Base-by-base conservation (phyloP, 2,329 filamentous ascomycete species). In the Colletotrichum spaethianum region DNA sequence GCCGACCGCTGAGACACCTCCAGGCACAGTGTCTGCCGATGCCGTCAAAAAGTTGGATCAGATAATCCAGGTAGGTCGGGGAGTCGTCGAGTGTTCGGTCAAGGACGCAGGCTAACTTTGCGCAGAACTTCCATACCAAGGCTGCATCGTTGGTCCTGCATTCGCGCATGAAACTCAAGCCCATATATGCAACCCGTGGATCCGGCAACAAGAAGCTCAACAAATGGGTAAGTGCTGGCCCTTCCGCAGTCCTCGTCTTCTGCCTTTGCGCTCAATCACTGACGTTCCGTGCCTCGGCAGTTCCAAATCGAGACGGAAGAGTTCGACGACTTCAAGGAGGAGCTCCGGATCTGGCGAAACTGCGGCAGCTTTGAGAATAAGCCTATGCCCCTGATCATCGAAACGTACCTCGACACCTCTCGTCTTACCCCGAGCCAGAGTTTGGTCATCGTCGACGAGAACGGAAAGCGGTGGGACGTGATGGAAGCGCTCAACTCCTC, bases 301-400 rank as follows among this genome's bases (percentile, higher is more conserved):
- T 99, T 98, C 83, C 97, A 98, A 85, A 91, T 98, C 76, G 93
- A 98, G 76, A 92, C 98, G 55, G 93, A 97, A 77, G 96, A 99
- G 77, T 96, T 96, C 74, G 94, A 98, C 79, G 91, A 93, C 73
- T 95, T 98, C 79, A 88, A 89, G 77, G 93, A 97, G 75, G 93
- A 96, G 75, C 88, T 98, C 74, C 88, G 89, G 76, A 87, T 90
- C 70, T 99, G 95, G 95, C 96, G 92, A 82, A 89, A 86, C 56
- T 93, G 93, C 79, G 93, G 96, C 80, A 90, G 93, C 72, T 89
- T 93, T 74, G 72, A 74, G 42, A 92, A 93, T 77, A 91, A 89
- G 71, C 96, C 96, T 44, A 93, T 93, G 46, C 92, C 95, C 3
- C 86, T 99, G 80, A 90, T 97, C 75, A 94, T 99, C 78, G 96